A percentile compares a stretch with the other conserved stretches of the same genome.
phyloP scores from a whole-genome alignment of 169 alveolate species.

The Plasmodium fragile region DNA sequence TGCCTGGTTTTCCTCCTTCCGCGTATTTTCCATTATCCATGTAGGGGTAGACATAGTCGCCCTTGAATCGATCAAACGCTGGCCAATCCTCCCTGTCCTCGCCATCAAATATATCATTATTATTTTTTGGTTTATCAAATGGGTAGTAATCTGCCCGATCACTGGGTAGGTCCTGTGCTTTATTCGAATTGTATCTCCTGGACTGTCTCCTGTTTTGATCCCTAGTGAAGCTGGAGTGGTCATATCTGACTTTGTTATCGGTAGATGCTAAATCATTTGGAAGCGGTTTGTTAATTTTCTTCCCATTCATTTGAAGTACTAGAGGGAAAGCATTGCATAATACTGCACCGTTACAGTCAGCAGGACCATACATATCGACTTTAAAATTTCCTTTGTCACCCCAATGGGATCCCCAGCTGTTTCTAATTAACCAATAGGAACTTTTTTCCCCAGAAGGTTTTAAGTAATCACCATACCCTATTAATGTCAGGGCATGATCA shows the following conservation, averaged over 20 bases:
- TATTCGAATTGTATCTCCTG: neutral
- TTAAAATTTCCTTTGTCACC: slow-evolving; percentile 63
- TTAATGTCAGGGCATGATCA: slow-evolving; percentile 77
- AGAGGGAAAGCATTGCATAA: slow-evolving; percentile 69
- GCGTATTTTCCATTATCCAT: neutral
- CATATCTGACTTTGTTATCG: neutral
- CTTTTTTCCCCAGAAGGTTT: slow-evolving; percentile 49
- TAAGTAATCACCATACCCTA: slow-evolving; percentile 78
- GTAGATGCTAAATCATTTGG: slow-evolving; percentile 63
- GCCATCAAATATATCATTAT: neutral
- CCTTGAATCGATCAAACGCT: neutral
- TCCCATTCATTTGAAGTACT: slow-evolving; percentile 23
- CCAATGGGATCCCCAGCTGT: slow-evolving; percentile 72
- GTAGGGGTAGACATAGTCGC: neutral
- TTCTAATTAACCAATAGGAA: slow-evolving; percentile 62
- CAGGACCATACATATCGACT: slow-evolving; percentile 66
- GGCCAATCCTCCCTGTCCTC: neutral
- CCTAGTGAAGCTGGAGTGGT: neutral
- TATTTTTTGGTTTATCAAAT: neutral
- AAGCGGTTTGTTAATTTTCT: slow-evolving; percentile 9
- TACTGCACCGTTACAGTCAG: slow-evolving; percentile 55
- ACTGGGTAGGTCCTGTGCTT: neutral
- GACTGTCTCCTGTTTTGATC: neutral
- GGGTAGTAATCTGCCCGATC: slow-evolving; percentile 3
- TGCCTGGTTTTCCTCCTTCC: neutral